Percentiles rank a stretch among this genome's conserved stretches.
phyloP scores from a whole-genome alignment of 805 yeast genomes.

The Kuraishia capsulata region DNA sequence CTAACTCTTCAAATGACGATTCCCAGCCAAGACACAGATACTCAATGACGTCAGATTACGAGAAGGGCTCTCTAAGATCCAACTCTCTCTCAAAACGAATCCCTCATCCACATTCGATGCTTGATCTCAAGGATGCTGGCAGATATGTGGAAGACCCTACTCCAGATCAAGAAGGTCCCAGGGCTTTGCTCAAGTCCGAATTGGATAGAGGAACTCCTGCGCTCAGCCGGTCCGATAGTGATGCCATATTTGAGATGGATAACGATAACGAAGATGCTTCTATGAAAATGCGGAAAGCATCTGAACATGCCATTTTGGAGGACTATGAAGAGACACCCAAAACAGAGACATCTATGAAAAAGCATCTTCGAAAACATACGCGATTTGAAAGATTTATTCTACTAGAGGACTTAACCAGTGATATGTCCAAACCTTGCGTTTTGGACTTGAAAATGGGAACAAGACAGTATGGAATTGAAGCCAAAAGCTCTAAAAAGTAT shows the following conservation, averaged over 20 bases:
- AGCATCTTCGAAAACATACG: constrained; percentile 28
- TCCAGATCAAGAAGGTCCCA: not conserved
- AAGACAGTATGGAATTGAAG: constrained; percentile 95
- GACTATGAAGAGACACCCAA: constrained; percentile 8
- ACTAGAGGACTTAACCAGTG: constrained; percentile 82
- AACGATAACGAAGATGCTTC: constrained; percentile 20
- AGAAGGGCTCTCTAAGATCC: not conserved
- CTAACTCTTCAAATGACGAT: constrained; percentile 3
- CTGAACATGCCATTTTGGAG: constrained; percentile 8
- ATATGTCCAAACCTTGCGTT: constrained; percentile 81
- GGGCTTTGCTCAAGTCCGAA: not conserved
- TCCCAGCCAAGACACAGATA: constrained; percentile 4
- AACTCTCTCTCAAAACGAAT: not conserved
- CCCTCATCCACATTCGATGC: too few species aligned
- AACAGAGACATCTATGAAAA: too few species aligned
- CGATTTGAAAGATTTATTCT: constrained; percentile 74
- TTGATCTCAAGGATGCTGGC: not conserved
- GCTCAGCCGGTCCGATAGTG: constrained; percentile 9
- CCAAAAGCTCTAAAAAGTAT: constrained; percentile 54
- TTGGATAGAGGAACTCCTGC: not conserved
- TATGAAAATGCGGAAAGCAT: not conserved
- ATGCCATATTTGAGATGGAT: constrained; percentile 36
- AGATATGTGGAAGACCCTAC: not conserved
- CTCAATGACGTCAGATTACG: not conserved
- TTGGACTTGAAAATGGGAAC: constrained; percentile 97